Base-by-base conservation (phyloP, 345 rosid genomes). In the Hevea brasiliensis region DNA sequence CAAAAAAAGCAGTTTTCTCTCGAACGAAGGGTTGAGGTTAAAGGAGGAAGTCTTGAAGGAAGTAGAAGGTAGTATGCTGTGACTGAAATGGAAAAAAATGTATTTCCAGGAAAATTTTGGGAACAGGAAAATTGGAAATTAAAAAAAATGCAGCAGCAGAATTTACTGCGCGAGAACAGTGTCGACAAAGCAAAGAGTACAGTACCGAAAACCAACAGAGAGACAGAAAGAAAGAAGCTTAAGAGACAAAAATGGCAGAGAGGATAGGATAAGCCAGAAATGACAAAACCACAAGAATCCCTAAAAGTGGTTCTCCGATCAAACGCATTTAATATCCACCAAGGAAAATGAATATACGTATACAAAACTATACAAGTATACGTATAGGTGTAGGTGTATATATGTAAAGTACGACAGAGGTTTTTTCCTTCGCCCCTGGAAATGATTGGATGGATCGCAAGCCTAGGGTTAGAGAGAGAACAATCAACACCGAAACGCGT, bases 181-280 rank as follows among this genome's bases (percentile, higher is more conserved):
- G 67, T 48, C 44, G 82, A 84, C 86, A 79, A 57, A 74, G 82
- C 80, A 81, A 78, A 63, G 69, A 61, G 71, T 26, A 72, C 24
- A 1, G 72, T 47, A 55, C 45, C 60, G 44, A 37, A 42, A 26
- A 55, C 68, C 56, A 61, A 35, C 62, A 75, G 73, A 54, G 62
- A 65, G 44, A 17, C 53, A 61, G 73, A 61, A 77, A 54, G 7
- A 21, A 41, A 23, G n/a, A 64, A 65, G 70, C 23, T 68, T 17
- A 53, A 65, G 65, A 27, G 84, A 86, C 86, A 76, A 75, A 59
- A 68, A 45, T 74, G 75, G 78, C 83, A 84, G 81, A 68, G 80
- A 60, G 57, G 74, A 79, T 79, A 62, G 66, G 64, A 57, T 72
- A 65, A 61, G 80, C 65, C 66, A 66, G 76, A 85, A 75, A 79